Evolutionary conservation across 2,329 filamentous ascomycete genomes (phyloP).

Genomic region (Rutstroemia sp.): DNA sequence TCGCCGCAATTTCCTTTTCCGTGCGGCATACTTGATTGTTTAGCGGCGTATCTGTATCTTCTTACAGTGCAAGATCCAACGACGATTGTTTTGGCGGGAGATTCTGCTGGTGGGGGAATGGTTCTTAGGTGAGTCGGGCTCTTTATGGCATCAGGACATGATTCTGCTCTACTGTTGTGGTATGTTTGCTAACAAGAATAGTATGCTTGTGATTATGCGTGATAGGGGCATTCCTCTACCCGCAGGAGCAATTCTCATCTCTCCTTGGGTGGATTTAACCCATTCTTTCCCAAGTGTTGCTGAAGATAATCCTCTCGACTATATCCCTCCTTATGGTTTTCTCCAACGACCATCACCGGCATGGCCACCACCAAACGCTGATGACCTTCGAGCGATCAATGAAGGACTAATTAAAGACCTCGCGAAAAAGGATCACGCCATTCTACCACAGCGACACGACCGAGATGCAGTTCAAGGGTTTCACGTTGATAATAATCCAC

Average conservation of each 20-base stretch:
- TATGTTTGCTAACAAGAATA: constrained; percentile 18
- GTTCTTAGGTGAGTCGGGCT: constrained; percentile 47
- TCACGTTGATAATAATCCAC: constrained; percentile 23
- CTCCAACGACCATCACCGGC: constrained; percentile 79
- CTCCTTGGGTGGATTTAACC: constrained; percentile 91
- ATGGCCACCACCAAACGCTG: constrained; percentile 88
- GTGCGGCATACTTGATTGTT: constrained; percentile 81
- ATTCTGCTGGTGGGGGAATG: constrained; percentile 93
- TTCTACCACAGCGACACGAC: constrained; percentile 27
- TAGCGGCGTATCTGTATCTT: constrained; percentile 81
- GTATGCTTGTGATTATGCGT: constrained; percentile 69
- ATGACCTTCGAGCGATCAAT: constrained; percentile 52
- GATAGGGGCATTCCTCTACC: constrained; percentile 80
- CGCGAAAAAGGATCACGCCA: constrained; percentile 34
- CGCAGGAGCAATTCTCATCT: constrained; percentile 83
- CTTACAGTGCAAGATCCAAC: constrained; percentile 68
- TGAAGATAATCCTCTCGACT: constrained; percentile 66
- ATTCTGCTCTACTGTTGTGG: background rate
- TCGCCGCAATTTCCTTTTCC: constrained; percentile 94
- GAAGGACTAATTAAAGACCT: constrained; percentile 43
- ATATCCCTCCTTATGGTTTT: constrained; percentile 82
- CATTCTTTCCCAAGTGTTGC: constrained; percentile 93
- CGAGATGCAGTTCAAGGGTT: constrained; percentile 32
- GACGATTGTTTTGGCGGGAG: constrained; percentile 81
- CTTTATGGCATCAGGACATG: background rate